Base-by-base conservation (phyloP, 495 filamentous ascomycete genomes). In the Penicillium maclennaniae region DNA sequence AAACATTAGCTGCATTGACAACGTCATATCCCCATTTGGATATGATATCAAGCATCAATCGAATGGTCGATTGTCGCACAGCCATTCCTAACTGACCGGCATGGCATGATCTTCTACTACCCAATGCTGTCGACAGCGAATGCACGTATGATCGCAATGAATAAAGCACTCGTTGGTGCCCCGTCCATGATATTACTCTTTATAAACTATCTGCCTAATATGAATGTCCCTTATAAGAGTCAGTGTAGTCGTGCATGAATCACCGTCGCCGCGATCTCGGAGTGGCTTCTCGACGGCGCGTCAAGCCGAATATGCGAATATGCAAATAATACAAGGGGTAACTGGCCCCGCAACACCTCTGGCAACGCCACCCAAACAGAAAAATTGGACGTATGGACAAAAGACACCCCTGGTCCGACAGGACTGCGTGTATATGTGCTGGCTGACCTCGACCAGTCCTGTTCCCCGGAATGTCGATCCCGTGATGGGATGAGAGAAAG, bases 151-250 rank as follows among this genome's bases (percentile, higher is more conserved):
- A 31, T 26, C 16, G 17, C n/a, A 37, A 34, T 47, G 23, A 41
- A 47, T 34, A 9, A 19, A 44, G 31, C 39, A 37, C 40, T 31
- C 10, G 45, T 36, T 40, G 21, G 28, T 28, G 28, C 21, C 23
- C 4, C 26, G 45, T 36, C 38, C 47, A 28, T 65, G 53, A 52
- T 53, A 65, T 65, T 59, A 59, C 47, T 40, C 41, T 55, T 48
- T 56, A 62, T 62, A 50, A 54, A 53, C 54, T 42, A 41, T 51
- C 43, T 47, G 39, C 51, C 26, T 51, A 41, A 55, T 63, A 52
- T 56, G 56, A 60, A 66, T 60, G 57, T 47, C 42, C 49, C 42
- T 49, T 65, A 41, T 60, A 58, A 60, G 63, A 60, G 28, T 42
- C 47, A 26, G 10, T 46, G 45, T 45, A 44, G 26, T 26, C 31